phyloP scores from a whole-genome alignment of 2,329 filamentous ascomycete species.

The Aureobasidium sp. region DNA sequence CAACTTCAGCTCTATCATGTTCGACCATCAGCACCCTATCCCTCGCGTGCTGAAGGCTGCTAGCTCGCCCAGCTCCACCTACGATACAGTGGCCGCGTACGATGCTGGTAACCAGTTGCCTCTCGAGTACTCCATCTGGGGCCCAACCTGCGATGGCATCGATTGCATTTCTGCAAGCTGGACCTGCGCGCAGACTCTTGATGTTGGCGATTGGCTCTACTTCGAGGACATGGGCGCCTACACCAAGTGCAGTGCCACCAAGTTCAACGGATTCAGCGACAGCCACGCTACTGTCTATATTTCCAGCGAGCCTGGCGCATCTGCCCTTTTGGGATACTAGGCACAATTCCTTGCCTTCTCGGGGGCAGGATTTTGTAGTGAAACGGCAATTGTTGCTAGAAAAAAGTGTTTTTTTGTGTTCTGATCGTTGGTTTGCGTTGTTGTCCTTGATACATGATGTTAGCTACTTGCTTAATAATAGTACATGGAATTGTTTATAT shows the following conservation, averaged over 20 bases:
- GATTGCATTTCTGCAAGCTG: slow-evolving; percentile 84
- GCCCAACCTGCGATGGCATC: slow-evolving; percentile 94
- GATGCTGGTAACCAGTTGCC: slow-evolving; percentile 37
- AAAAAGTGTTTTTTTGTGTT: too few relatives aligned
- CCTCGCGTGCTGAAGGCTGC: slow-evolving; percentile 68
- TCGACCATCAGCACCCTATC: slow-evolving; percentile 88
- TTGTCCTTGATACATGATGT: too few relatives aligned
- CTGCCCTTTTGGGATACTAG: slow-evolving; percentile 51
- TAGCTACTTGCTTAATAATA: too few relatives aligned
- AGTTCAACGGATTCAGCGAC: slow-evolving; percentile 96
- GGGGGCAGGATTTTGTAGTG: background rate
- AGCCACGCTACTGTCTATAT: slow-evolving; percentile 90
- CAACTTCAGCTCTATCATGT: slow-evolving; percentile 99
- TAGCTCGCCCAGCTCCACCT: slow-evolving; percentile 27
- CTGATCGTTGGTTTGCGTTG: too few relatives aligned
- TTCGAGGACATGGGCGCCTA: slow-evolving; percentile 99
- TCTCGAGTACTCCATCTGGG: slow-evolving; percentile 92
- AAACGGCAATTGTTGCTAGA: too few relatives aligned
- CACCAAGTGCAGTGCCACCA: slow-evolving; percentile 93
- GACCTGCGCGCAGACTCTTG: slow-evolving; percentile 64
- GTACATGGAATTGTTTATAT: too few relatives aligned
- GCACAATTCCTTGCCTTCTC: background rate
- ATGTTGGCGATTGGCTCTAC: slow-evolving; percentile 96
- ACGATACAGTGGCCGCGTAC: slow-evolving; percentile 15
- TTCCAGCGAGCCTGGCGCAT: slow-evolving; percentile 83